Base-by-base conservation (phyloP, 345 rosid genomes). In the Heritiera littoralis region DNA sequence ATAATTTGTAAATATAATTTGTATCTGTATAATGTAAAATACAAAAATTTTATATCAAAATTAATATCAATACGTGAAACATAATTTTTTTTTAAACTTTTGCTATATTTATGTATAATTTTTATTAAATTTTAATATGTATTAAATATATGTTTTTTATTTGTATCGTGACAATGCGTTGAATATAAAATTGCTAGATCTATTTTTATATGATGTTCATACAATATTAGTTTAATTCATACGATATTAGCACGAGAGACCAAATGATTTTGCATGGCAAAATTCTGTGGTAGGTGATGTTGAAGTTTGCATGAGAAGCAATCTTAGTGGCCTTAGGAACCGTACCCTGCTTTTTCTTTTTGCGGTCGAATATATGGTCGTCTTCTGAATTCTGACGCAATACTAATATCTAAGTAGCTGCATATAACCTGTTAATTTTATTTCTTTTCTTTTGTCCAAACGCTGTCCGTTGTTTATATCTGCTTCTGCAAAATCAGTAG, bases 251-350 rank as follows among this genome's bases (percentile, higher is more conserved):
- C 41, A 61, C 8, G 14, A 61, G 55, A 48, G 45, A 64, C 55
- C 6, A 45, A 76, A 64, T 64, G 60, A 64, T 64, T 67, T 46
- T 71, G 13, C 48, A 10, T 51, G 68, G 41, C 69, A 77, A 49
- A 66, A 10, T 66, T 45, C 9, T 18, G 38, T 3, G 76, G 77
- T 78, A 28, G 84, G 82, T 79, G 79, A 68, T 75, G 38, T 70
- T 69, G 67, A 82, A 78, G 85, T 75, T 82, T 82, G 77, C 77
- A 82, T 46, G 77, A 69, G 67, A 82, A 82, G 85, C 85, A 78
- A 82, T 8, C 78, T 32, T 74, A 1, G 30, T 74, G 30, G 75
- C 51, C 45, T 72, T 72, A 9, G 18, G 58, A 70, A 48, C 74
- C 40, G 38, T 35, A 35, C 38, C 74, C 2, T 12, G n/a, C 11